Conservation (phyloP, 768 basidiomycete genomes). For the Hygrocybe coccinea region DNA sequence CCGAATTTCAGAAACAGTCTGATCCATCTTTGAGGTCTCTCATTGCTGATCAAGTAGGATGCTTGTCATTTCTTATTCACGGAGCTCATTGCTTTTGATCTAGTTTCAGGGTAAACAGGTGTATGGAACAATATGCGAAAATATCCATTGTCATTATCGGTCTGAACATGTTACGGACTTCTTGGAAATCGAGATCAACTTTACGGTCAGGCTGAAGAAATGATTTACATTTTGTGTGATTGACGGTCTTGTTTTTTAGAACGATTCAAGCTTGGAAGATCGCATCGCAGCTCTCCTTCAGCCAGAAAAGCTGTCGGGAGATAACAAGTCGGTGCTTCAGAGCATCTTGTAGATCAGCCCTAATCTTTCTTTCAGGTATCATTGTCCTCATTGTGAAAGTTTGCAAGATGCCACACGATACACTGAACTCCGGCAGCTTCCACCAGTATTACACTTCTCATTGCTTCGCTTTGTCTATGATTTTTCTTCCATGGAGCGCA, state of each 20-base stretch:
- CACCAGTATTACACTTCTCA: conserved; percentile 88
- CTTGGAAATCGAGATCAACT: conserved; percentile 82
- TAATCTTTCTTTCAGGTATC: conserved; percentile 44
- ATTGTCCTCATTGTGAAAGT: conserved; percentile 66
- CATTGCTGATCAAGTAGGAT: conserved; percentile 62
- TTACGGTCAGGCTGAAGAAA: conserved; percentile 51
- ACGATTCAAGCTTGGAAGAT: conserved; percentile 68
- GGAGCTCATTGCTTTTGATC: background rate
- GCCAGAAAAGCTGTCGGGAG: conserved; percentile 70
- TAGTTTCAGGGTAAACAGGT: conserved; percentile 86
- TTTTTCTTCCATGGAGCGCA: conserved; percentile 68
- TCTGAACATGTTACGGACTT: conserved; percentile 73
- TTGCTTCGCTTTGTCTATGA: conserved; percentile 92
- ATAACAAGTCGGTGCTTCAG: conserved; percentile 62
- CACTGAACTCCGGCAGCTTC: conserved; percentile 63
- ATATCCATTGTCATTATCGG: conserved; percentile 47
- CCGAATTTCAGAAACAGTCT: conserved; percentile 80
- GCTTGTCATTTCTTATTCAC: background rate
- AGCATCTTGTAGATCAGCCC: background rate
- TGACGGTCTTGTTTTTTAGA: conserved; percentile 36
- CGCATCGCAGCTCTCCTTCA: conserved; percentile 60
- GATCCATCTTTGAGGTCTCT: conserved; percentile 58
- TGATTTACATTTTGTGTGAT: background rate
- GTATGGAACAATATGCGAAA: conserved; percentile 74
- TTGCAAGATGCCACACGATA: conserved; percentile 79